Evolutionary conservation across 108 stramenopile species (phyloP), one percentile per base, ranked within the genome.

Genomic region (Pseudonitzschia pungens): DNA sequence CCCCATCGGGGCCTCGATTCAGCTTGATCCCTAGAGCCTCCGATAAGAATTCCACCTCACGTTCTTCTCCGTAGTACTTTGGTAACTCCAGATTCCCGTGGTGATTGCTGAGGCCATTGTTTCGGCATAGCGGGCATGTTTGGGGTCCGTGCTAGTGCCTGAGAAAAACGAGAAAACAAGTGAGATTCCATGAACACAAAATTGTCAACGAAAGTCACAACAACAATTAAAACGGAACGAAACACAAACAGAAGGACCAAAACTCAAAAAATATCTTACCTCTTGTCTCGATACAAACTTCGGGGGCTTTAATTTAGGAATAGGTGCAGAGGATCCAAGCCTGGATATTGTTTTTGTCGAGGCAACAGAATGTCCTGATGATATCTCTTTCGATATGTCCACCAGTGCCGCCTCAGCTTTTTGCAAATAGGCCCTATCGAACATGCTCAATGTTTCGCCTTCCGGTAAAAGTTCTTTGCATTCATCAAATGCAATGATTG

Each of bases 21-120:
- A 94, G 77, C 71, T 90, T 91, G 75, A 94, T 88, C 11, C 93
- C 93, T 73, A 94, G 77, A 11, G 88, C 75, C 74, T 90, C 90
- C 24, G 88, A 89, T 24, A 87, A 79, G 52, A 94, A 91, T 29
- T 72, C 70, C 0, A 94, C 81, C 56, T 77, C 76, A 11, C 91
- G 89, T 75, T 94, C 93, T 22, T 81, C 77, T 22, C 93, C 93
- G 62, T 69, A 77, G 32, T 62, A 41, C n/a, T 32, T 71, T 63
- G 26, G 82, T 8, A 16, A 54, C 42, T 36, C 73, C 24, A 15
- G 24, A 27, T 43, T 59, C 72, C 54, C 75, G 81, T 7, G 87
- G 84, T 41, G 87, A 83, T 83, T 92, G 90, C 55, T 85, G 84
- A 9, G 93, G 90, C 91, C 90, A 94, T 31, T 71, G 62, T 68